These are phyloP conservation scores for Neopestalotiopsis clavispora DNA, from an alignment of 2,329 filamentous ascomycete genomes.

Conservation along the genomic window DNA sequence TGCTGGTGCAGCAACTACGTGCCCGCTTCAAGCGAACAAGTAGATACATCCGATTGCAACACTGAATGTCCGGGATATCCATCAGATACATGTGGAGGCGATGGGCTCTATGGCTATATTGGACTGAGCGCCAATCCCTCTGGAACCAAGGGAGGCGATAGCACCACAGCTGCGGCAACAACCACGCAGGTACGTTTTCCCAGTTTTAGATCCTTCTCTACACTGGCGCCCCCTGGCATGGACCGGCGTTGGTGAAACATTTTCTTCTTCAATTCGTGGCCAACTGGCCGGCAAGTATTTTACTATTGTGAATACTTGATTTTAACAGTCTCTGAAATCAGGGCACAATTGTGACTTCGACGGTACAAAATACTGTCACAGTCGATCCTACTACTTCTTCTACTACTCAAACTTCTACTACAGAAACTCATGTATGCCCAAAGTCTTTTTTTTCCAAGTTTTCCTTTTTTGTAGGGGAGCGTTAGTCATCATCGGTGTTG, in stretches of 20 bases:
- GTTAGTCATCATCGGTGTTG: background rate
- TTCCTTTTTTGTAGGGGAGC: background rate
- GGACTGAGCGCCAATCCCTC: conserved; percentile 56
- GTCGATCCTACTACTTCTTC: conserved; percentile 29
- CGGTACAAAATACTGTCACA: conserved; percentile 42
- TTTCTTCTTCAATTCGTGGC: conserved; percentile 1
- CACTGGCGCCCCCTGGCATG: background rate
- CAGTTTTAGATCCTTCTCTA: conserved; percentile 8
- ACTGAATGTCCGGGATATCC: conserved; percentile 71
- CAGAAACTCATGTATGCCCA: conserved; percentile 33
- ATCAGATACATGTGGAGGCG: conserved; percentile 67
- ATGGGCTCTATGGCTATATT: conserved; percentile 70
- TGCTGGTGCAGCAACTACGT: conserved; percentile 80
- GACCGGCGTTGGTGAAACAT: background rate
- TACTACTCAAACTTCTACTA: conserved; percentile 24
- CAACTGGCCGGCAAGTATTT: conserved; percentile 1
- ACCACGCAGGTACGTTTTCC: conserved; percentile 33
- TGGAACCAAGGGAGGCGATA: conserved; percentile 54
- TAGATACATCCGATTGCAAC: conserved; percentile 55
- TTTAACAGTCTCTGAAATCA: conserved; percentile 36
- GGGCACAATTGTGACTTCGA: conserved; percentile 34
- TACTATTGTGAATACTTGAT: conserved; percentile 14
- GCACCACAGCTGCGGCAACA: conserved; percentile 27
- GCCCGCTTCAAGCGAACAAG: conserved; percentile 52
- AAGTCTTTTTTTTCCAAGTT: conserved; percentile 24